Evolutionary conservation across 176 grass and related monocot species (phyloP).

Genomic region (Carex kokanica): DNA sequence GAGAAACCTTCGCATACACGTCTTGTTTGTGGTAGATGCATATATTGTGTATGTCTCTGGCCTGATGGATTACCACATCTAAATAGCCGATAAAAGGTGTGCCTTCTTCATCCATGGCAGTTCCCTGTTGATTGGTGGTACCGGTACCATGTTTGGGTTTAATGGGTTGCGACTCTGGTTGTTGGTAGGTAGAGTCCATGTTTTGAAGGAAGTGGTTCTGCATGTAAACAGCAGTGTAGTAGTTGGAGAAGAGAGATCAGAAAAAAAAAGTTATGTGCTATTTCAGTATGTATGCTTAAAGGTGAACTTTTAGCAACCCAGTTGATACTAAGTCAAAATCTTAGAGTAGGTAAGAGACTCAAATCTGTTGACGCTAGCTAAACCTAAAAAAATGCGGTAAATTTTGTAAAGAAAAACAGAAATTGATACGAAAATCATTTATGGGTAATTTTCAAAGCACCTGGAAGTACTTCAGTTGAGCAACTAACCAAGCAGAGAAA

Average conservation of each 20-base stretch:
- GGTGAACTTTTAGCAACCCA: conserved; percentile 23
- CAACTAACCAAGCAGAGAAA: neutral
- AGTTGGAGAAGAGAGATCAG: conserved; percentile 8
- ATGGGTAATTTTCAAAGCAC: neutral
- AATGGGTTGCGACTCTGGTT: neutral
- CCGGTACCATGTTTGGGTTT: conserved; percentile 10
- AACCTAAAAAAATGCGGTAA: conserved; percentile 4
- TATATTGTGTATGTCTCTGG: conserved; percentile 87
- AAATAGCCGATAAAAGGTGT: conserved; percentile 48
- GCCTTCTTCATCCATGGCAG: conserved; percentile 26
- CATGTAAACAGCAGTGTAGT: conserved; percentile 9
- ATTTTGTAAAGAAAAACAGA: neutral
- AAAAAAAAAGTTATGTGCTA: neutral
- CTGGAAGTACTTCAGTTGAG: neutral
- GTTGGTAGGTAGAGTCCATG: conserved; percentile 12
- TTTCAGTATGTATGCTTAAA: conserved; percentile 20
- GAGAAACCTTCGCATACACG: conserved; percentile 79
- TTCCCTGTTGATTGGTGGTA: conserved; percentile 23
- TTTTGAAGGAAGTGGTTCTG: neutral
- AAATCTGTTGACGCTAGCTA: conserved; percentile 4
- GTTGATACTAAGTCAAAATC: conserved; percentile 30
- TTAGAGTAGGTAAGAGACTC: conserved; percentile 21
- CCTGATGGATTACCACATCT: conserved; percentile 71
- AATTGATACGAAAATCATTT: neutral
- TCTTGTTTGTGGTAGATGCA: conserved; percentile 99